Base-by-base conservation (phyloP, 2,329 filamentous ascomycete species). In the Botrytis pseudocinerea region DNA sequence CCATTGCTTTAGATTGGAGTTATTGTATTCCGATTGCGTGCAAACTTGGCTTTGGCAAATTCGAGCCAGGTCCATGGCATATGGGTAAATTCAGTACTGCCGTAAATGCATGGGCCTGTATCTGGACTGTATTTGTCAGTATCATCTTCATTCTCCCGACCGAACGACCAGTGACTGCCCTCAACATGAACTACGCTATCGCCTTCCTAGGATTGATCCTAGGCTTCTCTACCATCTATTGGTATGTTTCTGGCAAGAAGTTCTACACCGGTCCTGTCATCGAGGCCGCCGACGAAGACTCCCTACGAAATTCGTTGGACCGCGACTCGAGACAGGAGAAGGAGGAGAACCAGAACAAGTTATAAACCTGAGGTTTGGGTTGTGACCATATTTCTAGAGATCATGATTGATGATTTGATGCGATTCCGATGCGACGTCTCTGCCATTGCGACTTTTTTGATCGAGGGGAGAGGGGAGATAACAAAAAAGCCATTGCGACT, bases 11-110 rank as follows among this genome's bases (percentile, higher is more conserved):
- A 40, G 85, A 88, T 77, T 86, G 85, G 84, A 85, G 83, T 69
- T 89, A 89, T 81, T 85, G 85, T 80, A 88, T 89, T 74, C 87
- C 87, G 42, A 87, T 89, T 76, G 73, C 84, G 66, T 87, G 85
- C 83, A 88, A 88, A 80, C 79, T 88, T 14, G 46, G 83, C 38
- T 87, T 83, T 72, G 81, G 80, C 73, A 82, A 83, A 66, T 88
- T 88, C 78, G 77, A 85, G 79, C 84, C 82, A 0, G 87, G 87
- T 0, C 86, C 87, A 51, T 88, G 85, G 85, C 80, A 86, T 74
- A 79, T 88, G 78, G 86, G 86, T 68, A 80, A 79, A 57, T 78
- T 81, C 28, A 83, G 83, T 74, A 71, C 74, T 14, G 80, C 76
- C 20, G 78, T 88, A 75, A 88, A 88, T 76, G 71, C 79, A 4